These are phyloP conservation scores for Corymbia citriodora DNA, from an alignment of 441 rosid genomes.

Conservation along the genomic window DNA sequence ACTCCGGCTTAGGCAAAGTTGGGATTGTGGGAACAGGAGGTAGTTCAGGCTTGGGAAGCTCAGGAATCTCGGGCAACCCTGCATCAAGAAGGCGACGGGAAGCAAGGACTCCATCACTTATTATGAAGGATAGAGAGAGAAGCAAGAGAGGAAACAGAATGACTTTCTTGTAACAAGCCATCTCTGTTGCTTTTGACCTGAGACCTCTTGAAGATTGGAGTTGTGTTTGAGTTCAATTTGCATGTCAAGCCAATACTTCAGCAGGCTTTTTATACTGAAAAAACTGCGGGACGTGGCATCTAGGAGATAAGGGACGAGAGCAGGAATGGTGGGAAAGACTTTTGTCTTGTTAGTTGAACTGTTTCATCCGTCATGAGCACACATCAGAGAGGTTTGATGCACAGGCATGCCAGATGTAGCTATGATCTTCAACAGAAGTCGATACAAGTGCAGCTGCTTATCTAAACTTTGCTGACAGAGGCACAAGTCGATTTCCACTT, in stretches of 20 bases:
- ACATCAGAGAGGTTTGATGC: not conserved
- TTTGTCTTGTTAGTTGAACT: not conserved
- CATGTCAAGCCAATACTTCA: not conserved
- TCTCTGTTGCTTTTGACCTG: not conserved
- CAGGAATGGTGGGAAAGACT: not conserved
- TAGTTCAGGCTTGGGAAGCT: not conserved
- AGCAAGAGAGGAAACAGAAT: slow-evolving; percentile 3
- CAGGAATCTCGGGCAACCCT: slow-evolving; percentile 6
- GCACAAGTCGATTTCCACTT: not conserved
- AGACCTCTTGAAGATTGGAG: not conserved
- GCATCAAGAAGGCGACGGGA: slow-evolving; percentile 18
- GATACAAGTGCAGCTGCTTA: not conserved
- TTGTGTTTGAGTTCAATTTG: not conserved
- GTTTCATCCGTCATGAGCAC: not conserved
- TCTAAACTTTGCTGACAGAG: not conserved
- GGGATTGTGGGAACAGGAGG: slow-evolving; percentile 8
- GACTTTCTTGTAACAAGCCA: not conserved
- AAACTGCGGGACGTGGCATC: not conserved
- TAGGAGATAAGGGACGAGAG: not conserved
- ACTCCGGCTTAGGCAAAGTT: slow-evolving; percentile 5
- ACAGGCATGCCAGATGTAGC: not conserved
- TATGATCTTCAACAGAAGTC: not conserved
- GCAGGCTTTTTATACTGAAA: not conserved
- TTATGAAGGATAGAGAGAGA: slow-evolving; percentile 2
- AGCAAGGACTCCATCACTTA: not conserved